Evolutionary conservation across 1,139 yeast species (phyloP).

Genomic region (Meyerozyma sp.): DNA sequence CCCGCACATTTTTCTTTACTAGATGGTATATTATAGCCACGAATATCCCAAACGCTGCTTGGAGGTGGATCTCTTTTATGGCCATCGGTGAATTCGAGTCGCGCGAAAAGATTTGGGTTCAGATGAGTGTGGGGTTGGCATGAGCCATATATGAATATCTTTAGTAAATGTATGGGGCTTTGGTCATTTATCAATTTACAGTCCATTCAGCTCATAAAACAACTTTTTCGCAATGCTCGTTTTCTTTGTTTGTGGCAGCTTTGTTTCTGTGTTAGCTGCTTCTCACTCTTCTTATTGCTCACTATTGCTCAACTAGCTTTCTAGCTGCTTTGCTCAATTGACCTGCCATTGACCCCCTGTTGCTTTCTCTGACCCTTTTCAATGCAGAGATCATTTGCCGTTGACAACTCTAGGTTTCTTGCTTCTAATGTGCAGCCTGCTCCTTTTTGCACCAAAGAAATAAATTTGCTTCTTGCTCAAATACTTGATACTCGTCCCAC

Average conservation of each 20-base stretch:
- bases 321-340: no score
- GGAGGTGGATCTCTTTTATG: background rate
- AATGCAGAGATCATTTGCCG: background rate
- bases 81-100: background rate
- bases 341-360: no score
- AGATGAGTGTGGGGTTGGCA: background rate
- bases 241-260: no score
- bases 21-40: background rate
- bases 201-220: no score
- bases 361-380: background rate
- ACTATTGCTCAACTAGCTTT: no score
- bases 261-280: no score
- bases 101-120: background rate
- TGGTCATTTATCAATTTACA: no score
- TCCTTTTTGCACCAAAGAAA: background rate
- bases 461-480: background rate
- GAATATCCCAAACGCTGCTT: background rate
- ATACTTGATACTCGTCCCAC: background rate
- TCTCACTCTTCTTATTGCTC: no score
- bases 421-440: background rate
- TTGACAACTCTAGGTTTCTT: background rate
- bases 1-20: constrained; percentile 17
- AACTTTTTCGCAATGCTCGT: no score
- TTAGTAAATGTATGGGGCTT: background rate
- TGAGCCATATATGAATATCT: background rate